A percentile compares a stretch with the other conserved stretches of the same genome.
phyloP scores from a whole-genome alignment of 306 rosid genomes.

The Calophaca sinica region DNA sequence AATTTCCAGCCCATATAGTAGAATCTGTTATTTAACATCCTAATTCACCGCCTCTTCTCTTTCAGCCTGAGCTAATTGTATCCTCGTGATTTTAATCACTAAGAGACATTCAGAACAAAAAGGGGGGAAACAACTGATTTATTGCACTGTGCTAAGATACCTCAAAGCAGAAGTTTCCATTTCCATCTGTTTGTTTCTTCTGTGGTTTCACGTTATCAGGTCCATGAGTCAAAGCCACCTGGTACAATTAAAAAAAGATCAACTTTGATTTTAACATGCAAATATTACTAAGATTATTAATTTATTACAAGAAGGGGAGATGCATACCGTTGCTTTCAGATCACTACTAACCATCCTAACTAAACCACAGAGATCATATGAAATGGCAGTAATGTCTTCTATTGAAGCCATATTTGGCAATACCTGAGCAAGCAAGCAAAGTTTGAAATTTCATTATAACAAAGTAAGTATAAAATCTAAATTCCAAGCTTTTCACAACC shows the following conservation, averaged over 20 bases:
- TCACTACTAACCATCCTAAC: slow-evolving; percentile 77
- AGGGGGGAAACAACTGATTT: not conserved
- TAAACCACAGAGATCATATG: slow-evolving; percentile 86
- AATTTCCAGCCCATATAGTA: slow-evolving; percentile 4
- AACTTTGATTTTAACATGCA: slow-evolving; percentile 39
- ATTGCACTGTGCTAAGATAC: slow-evolving; percentile 55
- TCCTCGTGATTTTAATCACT: slow-evolving; percentile 30
- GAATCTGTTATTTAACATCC: slow-evolving; percentile 40
- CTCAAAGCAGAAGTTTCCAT: slow-evolving; percentile 94
- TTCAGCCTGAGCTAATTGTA: slow-evolving; percentile 41
- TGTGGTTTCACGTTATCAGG: slow-evolving; percentile 95
- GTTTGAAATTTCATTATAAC: slow-evolving; percentile 23
- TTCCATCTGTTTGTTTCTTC: slow-evolving; percentile 80
- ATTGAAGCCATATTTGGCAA: slow-evolving; percentile 97
- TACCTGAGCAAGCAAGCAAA: slow-evolving; percentile 63
- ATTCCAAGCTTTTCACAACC: slow-evolving; percentile 20
- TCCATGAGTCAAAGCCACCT: slow-evolving; percentile 99
- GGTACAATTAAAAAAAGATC: slow-evolving; percentile 39
- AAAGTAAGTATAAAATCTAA: slow-evolving; percentile 30
- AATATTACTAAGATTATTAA: slow-evolving; percentile 32
- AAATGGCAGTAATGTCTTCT: slow-evolving; percentile 78
- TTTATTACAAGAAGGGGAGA: slow-evolving; percentile 23
- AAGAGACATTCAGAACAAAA: slow-evolving; percentile 34
- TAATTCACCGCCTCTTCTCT: slow-evolving; percentile 30
- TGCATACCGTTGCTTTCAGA: slow-evolving; percentile 79